These are phyloP conservation scores for Aspergillus bertholletiae DNA, from an alignment of 495 filamentous ascomycete species.

Conservation along the genomic window DNA sequence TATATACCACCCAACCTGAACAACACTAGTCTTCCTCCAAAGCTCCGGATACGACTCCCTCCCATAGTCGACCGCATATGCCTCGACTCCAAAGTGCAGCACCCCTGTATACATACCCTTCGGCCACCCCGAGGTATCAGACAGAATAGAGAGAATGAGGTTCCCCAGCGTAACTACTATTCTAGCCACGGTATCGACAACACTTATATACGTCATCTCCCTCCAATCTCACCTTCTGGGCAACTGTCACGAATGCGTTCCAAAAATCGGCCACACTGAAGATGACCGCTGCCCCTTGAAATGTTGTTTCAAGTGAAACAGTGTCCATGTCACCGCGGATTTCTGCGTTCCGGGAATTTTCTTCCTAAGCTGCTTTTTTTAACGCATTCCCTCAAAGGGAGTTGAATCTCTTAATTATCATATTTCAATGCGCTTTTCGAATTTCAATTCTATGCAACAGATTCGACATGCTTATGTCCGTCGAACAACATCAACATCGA, in stretches of 20 bases:
- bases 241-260: conserved; percentile 24
- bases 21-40: conserved; percentile 35
- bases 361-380: too few species aligned
- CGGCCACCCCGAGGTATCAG: conserved; percentile 26
- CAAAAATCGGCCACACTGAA: conserved; percentile 52
- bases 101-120: conserved; percentile 32
- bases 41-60: conserved; percentile 34
- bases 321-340: conserved; percentile 39
- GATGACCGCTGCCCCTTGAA: conserved; percentile 43
- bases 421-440: too few species aligned
- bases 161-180: conserved; percentile 37
- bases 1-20: conserved; percentile 36
- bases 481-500: too few species aligned
- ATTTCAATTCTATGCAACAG: too few species aligned
- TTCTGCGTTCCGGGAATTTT: too few species aligned
- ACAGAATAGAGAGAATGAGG: conserved; percentile 34
- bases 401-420: too few species aligned
- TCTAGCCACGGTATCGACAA: conserved; percentile 46
- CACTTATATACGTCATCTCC: too few species aligned
- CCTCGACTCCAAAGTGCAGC: conserved; percentile 40
- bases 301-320: conserved; percentile 35
- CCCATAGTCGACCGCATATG: conserved; percentile 29
- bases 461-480: too few species aligned
- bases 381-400: too few species aligned
- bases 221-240: too few species aligned